phyloP scores from a whole-genome alignment of 2,329 filamentous ascomycete genomes.

The Fusarium sp. region DNA sequence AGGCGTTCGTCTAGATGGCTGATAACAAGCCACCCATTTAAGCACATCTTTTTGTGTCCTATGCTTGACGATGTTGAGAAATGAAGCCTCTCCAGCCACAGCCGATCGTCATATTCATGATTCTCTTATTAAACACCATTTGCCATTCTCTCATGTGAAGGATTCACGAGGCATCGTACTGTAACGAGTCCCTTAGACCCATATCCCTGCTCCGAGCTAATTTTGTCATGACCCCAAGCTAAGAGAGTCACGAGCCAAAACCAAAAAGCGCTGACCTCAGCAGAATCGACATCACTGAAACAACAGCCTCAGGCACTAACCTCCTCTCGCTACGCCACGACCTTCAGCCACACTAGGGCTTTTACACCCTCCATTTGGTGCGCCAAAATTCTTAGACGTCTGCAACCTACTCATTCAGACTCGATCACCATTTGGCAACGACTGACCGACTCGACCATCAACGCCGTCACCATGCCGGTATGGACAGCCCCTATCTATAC shows the following conservation, averaged over 20 bases:
- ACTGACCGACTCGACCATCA: constrained; percentile 53
- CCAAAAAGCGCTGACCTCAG: constrained; percentile 16
- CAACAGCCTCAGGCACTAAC: constrained; percentile 28
- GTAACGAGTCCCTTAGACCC: neutral
- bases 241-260: constrained; percentile 12
- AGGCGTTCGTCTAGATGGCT: constrained; percentile 9
- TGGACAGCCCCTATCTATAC: constrained; percentile 34
- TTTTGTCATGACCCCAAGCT: constrained; percentile 30
- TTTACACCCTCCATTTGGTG: neutral
- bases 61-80: neutral
- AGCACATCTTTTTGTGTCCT: neutral
- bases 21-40: neutral
- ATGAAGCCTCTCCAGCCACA: neutral
- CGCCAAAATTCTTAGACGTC: constrained; percentile 46
- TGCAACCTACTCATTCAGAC: constrained; percentile 47
- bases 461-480: constrained; percentile 58
- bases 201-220: constrained; percentile 10
- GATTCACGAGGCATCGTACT: neutral
- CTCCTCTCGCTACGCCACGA: constrained; percentile 13
- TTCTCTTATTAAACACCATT: neutral
- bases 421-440: constrained; percentile 48
- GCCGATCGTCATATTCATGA: neutral
- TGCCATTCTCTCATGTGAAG: neutral
- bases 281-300: neutral
- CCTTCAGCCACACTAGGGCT: constrained; percentile 41